phyloP scores from a whole-genome alignment of 345 rosid species.

The Bruguiera sexangula region DNA sequence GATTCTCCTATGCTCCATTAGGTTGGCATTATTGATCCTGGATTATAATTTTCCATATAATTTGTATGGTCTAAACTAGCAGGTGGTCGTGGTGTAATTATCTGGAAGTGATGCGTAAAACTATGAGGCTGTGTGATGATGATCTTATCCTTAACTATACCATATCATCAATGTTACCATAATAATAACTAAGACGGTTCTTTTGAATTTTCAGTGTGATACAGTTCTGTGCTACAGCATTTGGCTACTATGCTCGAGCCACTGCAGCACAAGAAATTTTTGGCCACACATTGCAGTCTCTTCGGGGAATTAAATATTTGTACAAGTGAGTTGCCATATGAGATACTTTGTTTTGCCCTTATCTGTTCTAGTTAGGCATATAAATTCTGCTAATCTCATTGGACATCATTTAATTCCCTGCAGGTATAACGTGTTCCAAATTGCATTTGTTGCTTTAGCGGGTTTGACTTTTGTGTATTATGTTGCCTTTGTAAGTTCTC shows the following conservation, averaged over 20 bases:
- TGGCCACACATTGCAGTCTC: constrained; percentile 97
- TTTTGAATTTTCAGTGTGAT: constrained; percentile 68
- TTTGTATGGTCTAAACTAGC: background rate
- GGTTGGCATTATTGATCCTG: constrained; percentile 41
- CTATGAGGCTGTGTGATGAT: background rate
- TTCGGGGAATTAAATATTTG: constrained; percentile 88
- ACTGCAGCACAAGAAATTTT: constrained; percentile 99
- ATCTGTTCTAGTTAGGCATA: background rate
- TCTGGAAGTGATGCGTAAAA: too few species aligned
- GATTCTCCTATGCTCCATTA: constrained; percentile 92
- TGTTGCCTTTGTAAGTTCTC: constrained; percentile 70
- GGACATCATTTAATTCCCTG: constrained; percentile 8
- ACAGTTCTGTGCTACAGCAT: constrained; percentile 95
- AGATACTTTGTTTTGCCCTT: background rate
- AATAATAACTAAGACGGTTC: background rate
- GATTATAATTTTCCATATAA: background rate
- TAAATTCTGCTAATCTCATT: constrained; percentile 14
- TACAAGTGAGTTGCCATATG: constrained; percentile 66
- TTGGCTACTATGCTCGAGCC: constrained; percentile 99
- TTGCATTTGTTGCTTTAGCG: constrained; percentile 70
- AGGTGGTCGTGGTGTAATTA: constrained; percentile 1
- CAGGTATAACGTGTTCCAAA: constrained; percentile 97
- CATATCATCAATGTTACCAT: background rate
- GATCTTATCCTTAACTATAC: background rate
- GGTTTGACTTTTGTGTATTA: constrained; percentile 89